A percentile compares a stretch with the other conserved stretches of the same genome.
Evolutionary conservation across 1,284 basidiomycete genomes (phyloP).

Genomic region (Melampsora occidentalis): DNA sequence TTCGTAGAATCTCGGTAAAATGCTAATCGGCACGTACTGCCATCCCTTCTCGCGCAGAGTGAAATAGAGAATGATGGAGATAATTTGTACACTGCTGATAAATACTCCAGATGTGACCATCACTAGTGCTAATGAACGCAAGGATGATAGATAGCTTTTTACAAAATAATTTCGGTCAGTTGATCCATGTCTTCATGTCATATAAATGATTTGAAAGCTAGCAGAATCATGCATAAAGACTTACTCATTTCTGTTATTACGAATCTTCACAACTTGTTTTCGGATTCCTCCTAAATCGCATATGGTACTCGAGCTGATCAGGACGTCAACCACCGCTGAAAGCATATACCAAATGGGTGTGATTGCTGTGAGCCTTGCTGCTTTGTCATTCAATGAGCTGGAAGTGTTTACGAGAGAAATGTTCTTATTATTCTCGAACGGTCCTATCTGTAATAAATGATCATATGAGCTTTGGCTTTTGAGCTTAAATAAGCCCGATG

Average conservation of each 20-base stretch:
- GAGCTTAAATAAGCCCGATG: no score
- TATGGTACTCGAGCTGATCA: not conserved
- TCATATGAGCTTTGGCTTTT: no score
- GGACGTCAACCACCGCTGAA: not conserved
- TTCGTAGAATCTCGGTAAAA: not conserved
- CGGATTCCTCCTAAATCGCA: not conserved
- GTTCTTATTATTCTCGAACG: not conserved
- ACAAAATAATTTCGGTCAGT: not conserved
- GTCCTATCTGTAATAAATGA: no score
- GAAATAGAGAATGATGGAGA: not conserved
- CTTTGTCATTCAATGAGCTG: not conserved
- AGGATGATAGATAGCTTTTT: not conserved
- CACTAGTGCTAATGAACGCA: not conserved
- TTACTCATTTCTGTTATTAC: not conserved
- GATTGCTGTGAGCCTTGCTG: not conserved
- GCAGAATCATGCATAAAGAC: not conserved
- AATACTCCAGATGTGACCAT: not conserved
- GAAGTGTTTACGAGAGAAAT: not conserved
- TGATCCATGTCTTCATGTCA: not conserved
- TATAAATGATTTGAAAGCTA: not conserved
- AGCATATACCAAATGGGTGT: conserved; percentile 4
- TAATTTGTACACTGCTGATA: not conserved
- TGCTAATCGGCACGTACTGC: not conserved
- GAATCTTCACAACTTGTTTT: not conserved
- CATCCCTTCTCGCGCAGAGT: not conserved